These are phyloP conservation scores for Colletotrichum siamense DNA, from an alignment of 2,329 filamentous ascomycete genomes.

Conservation along the genomic window DNA sequence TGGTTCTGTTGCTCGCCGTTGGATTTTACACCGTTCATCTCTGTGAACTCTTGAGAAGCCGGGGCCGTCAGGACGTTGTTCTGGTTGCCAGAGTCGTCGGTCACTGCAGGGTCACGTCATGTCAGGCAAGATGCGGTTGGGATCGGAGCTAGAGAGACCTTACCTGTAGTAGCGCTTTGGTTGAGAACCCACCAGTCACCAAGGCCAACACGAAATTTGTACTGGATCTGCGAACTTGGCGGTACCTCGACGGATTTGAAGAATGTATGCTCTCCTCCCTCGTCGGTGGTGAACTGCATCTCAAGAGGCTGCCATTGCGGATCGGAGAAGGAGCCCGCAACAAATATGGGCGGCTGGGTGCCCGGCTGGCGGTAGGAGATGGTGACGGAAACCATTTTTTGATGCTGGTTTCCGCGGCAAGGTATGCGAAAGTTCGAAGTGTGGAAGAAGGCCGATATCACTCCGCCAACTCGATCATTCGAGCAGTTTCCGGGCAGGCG, in stretches of 20 bases:
- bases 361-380: constrained; percentile 68
- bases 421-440: constrained; percentile 27
- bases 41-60: neutral
- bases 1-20: neutral
- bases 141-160: constrained; percentile 23
- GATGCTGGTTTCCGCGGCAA: neutral
- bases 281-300: constrained; percentile 61
- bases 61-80: constrained; percentile 51
- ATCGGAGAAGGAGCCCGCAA: constrained; percentile 72
- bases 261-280: constrained; percentile 63
- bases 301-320: constrained; percentile 72
- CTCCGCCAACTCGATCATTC: constrained; percentile 7
- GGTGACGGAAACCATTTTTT: constrained; percentile 46
- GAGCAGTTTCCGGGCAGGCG: neutral
- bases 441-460: neutral
- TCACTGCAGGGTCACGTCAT: constrained; percentile 29
- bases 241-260: constrained; percentile 59
- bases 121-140: neutral
- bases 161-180: constrained; percentile 65
- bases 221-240: constrained; percentile 68
- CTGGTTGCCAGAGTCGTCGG: constrained; percentile 50
- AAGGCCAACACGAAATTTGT: constrained; percentile 74
- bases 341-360: constrained; percentile 69
- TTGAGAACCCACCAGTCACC: constrained; percentile 76
- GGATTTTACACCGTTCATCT: constrained; percentile 4